phyloP scores from a whole-genome alignment of 306 rosid genomes.

The Albizia julibrissin region DNA sequence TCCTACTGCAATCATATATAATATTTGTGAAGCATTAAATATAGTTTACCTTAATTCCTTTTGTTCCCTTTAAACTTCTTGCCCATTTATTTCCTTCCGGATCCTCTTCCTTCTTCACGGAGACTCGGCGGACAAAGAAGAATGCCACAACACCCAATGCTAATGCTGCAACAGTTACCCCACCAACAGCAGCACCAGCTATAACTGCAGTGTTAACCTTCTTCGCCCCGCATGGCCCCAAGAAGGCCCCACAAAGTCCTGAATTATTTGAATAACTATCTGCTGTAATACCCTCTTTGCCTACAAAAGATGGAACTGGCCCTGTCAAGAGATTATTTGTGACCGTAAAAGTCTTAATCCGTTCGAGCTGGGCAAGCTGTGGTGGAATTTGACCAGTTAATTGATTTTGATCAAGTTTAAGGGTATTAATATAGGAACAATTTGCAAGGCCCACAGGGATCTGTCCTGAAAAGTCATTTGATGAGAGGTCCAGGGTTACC shows the following conservation, averaged over 20 bases:
- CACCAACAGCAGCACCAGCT: conserved; percentile 79
- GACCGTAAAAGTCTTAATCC: conserved; percentile 59
- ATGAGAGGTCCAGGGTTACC: conserved; percentile 68
- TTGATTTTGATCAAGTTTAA: conserved; percentile 73
- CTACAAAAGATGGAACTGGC: conserved; percentile 45
- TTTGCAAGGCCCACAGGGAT: conserved; percentile 55
- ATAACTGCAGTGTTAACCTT: conserved; percentile 59
- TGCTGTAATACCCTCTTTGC: background rate
- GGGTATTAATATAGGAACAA: conserved; percentile 61
- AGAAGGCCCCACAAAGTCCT: conserved; percentile 60
- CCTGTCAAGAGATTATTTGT: conserved; percentile 69
- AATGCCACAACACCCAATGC: conserved; percentile 51
- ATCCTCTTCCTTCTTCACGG: conserved; percentile 73
- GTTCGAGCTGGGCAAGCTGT: conserved; percentile 39
- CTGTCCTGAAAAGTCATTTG: conserved; percentile 62
- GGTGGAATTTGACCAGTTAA: conserved; percentile 69
- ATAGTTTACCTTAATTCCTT: conserved; percentile 73
- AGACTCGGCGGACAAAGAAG: conserved; percentile 64
- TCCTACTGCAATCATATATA: background rate
- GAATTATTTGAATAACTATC: conserved; percentile 57
- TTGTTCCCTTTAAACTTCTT: conserved; percentile 72
- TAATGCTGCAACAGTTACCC: conserved; percentile 65
- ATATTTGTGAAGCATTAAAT: background rate
- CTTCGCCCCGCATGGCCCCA: conserved; percentile 31
- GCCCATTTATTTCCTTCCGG: conserved; percentile 99